Conservation (phyloP, 208 protist genomes). For the Trypanosoma caninum region DNA sequence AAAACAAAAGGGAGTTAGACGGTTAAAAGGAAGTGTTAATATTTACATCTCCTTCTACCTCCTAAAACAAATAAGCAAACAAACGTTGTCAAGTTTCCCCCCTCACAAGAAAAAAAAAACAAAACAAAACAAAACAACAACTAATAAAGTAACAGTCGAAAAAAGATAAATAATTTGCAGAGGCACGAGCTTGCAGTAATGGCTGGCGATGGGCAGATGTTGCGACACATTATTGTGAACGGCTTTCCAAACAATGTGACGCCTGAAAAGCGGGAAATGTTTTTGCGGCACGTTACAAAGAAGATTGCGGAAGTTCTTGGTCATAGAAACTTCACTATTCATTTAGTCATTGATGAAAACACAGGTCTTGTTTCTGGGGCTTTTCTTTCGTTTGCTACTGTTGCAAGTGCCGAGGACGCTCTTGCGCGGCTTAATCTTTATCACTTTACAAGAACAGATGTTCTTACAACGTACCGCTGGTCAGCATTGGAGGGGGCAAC, state of each 20-base stretch:
- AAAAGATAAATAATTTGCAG: slow-evolving; percentile 13
- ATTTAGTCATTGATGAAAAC: slow-evolving; percentile 60
- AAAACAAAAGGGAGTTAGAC: no score
- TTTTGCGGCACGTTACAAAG: slow-evolving; percentile 57
- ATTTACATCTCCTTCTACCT: no score
- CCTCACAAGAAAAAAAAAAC: not conserved
- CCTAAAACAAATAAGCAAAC: no score
- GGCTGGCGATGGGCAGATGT: slow-evolving; percentile 35
- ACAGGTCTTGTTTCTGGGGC: slow-evolving; percentile 68
- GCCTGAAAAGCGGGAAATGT: slow-evolving; percentile 70
- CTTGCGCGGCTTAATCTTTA: slow-evolving; percentile 84
- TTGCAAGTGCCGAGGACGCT: slow-evolving; percentile 66
- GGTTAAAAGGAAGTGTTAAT: no score
- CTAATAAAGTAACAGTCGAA: not conserved
- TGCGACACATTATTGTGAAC: slow-evolving; percentile 72
- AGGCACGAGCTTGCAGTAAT: slow-evolving; percentile 22
- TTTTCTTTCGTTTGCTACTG: slow-evolving; percentile 72
- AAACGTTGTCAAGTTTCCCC: no score
- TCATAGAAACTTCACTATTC: slow-evolving; percentile 64
- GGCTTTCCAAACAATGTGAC: slow-evolving; percentile 83
- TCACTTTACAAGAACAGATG: slow-evolving; percentile 65
- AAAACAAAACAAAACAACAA: not conserved
- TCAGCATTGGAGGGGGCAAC: slow-evolving; percentile 54
- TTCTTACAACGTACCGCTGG: slow-evolving; percentile 82
- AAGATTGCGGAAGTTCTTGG: slow-evolving; percentile 67